Evolutionary conservation across 257 asterid genomes (phyloP), one percentile per base, ranked within the genome.

Genomic region (Ophiorrhiza pumila): DNA sequence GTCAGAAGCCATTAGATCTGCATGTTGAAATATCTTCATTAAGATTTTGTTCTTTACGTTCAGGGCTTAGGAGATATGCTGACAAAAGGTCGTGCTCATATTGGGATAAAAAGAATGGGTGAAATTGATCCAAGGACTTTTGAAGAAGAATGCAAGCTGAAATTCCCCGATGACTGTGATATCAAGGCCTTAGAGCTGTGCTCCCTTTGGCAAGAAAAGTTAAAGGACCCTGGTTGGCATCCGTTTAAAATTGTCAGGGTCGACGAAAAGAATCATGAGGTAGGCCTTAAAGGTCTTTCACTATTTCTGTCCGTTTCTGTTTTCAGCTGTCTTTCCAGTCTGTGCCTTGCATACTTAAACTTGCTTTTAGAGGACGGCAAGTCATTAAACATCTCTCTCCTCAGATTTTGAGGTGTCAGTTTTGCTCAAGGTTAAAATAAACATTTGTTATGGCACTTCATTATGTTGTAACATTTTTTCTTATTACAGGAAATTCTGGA

Each of bases 91-190:
- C 90, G 88, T 37, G 84, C 83, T 7, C 85, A 66, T 67, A 87
- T 89, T 50, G 95, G 97, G 71, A 79, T 92, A 45, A 90, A 87
- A 79, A 83, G 94, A 69, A 90, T 89, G 96, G 97, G 96, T 5
- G 98, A 89, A 58, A 76, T 90, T n/a, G 95, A 92, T 55, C 79
- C 75, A 23, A 86, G 86, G 84, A 72, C 86, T 50, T 88, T 90
- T 67, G 83, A 77, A 79, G 79, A 53, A 18, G 83, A 78, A 37
- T 89, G 96, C 85, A 87, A 87, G 76, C 43, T 25, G 72, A 85
- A 74, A 64, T 91, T 68, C 31, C n/a, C 67, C 4, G 86, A 79
- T 45, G 97, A 90, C 72, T 90, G 86, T 60, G 90, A 85, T 0
- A 58, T 80, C 58, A 84, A 89, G 83, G 87, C 97, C 47, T 22